Conservation (phyloP, 2,329 filamentous ascomycete species). For the Teratosphaeriaceae sp. region DNA sequence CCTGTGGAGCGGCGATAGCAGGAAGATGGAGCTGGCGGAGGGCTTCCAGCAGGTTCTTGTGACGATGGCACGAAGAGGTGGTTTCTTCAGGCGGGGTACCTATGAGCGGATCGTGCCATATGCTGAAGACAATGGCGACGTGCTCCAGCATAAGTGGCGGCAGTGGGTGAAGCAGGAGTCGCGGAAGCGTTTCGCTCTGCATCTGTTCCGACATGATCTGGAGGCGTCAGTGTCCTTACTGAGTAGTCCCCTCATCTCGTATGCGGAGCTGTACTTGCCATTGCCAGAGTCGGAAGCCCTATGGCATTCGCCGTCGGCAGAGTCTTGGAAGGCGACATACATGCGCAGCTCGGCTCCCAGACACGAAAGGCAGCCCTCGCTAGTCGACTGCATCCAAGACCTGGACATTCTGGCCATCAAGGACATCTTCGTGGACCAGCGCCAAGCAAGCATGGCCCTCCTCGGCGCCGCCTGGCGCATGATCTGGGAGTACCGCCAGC, state of each 20-base stretch:
- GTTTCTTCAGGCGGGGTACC: conserved; percentile 49
- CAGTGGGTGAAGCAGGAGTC: conserved; percentile 59
- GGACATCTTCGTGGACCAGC: conserved; percentile 48
- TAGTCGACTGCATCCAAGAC: conserved; percentile 53
- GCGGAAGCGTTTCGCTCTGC: conserved; percentile 62
- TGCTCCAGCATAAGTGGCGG: conserved; percentile 59
- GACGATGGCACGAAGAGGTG: conserved; percentile 49
- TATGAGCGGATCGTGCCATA: conserved; percentile 41
- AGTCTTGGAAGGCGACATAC: conserved; percentile 58
- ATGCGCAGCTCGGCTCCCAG: conserved; percentile 34
- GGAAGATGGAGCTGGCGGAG: conserved; percentile 54
- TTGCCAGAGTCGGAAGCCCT: conserved; percentile 56
- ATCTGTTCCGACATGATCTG: conserved; percentile 58
- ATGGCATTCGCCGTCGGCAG: conserved; percentile 59
- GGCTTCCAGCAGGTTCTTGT: conserved; percentile 50
- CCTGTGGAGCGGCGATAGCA: conserved; percentile 53
- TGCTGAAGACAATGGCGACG: conserved; percentile 50
- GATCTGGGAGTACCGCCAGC: conserved; percentile 59
- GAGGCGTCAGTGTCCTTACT: conserved; percentile 62
- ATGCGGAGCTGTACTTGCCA: conserved; percentile 60
- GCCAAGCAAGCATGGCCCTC: conserved; percentile 53
- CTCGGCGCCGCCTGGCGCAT: conserved; percentile 60
- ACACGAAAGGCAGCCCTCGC: conserved; percentile 41
- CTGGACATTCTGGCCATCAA: conserved; percentile 46
- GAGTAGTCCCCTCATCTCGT: conserved; percentile 59